These are phyloP conservation scores for Rubus idaeus DNA, from an alignment of 306 rosid species.

Conservation along the genomic window DNA sequence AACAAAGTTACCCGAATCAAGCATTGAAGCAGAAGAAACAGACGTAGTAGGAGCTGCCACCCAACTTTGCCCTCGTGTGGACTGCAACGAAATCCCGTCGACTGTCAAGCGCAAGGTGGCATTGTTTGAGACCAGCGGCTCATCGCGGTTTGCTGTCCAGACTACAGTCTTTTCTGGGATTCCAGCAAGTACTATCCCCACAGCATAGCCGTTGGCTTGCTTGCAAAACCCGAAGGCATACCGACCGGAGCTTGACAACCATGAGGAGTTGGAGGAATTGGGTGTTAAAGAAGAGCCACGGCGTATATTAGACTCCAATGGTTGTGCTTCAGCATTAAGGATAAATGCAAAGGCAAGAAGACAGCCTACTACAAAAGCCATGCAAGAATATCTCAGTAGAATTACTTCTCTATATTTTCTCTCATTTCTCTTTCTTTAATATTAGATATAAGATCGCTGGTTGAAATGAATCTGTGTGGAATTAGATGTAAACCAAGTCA, in stretches of 20 bases:
- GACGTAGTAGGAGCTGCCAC: not conserved
- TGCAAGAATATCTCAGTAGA: not conserved
- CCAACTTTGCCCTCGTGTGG: not conserved
- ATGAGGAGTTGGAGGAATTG: conserved; percentile 5
- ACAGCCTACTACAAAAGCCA: not conserved
- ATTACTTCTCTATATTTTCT: not conserved
- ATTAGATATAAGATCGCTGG: not conserved
- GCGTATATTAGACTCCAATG: not conserved
- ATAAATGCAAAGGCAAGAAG: not conserved
- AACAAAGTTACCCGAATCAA: conserved; percentile 30
- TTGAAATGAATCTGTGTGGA: no score
- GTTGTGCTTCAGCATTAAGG: conserved; percentile 4
- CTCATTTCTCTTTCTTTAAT: not conserved
- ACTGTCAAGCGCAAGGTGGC: conserved; percentile 14
- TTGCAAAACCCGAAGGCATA: conserved; percentile 37
- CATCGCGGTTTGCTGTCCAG: conserved; percentile 27
- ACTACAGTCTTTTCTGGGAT: conserved; percentile 29
- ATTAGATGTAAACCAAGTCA: not conserved
- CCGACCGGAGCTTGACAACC: conserved; percentile 31
- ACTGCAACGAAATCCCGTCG: conserved; percentile 19
- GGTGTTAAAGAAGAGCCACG: conserved; percentile 21
- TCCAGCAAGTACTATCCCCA: conserved; percentile 21
- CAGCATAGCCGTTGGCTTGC: conserved; percentile 23
- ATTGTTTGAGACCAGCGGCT: not conserved
- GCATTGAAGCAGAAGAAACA: conserved; percentile 26